Conservation (phyloP, 75 land plant genomes). For the Cunninghamia lanceolata region DNA sequence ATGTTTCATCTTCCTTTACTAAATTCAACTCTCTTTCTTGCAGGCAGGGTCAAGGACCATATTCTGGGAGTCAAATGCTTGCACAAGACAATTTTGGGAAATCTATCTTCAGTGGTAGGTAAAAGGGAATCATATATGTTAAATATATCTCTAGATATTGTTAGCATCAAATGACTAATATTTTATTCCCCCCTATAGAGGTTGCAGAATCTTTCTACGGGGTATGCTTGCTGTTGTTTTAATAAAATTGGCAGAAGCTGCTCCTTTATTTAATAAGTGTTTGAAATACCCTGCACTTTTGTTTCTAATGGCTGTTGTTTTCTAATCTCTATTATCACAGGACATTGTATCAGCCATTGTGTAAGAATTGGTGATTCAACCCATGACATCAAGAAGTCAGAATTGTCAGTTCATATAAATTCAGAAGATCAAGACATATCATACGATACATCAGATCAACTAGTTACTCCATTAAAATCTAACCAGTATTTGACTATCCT, state of each 20-base stretch:
- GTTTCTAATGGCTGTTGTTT: neutral
- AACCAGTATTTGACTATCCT: neutral
- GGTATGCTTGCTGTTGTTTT: neutral
- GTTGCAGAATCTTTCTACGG: neutral
- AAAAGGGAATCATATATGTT: neutral
- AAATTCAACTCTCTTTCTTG: neutral
- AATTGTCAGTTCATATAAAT: neutral
- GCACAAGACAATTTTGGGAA: neutral
- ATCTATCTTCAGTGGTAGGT: neutral
- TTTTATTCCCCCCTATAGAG: neutral
- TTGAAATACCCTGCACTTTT: neutral
- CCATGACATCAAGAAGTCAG: neutral
- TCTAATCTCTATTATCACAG: neutral
- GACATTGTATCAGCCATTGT: neutral
- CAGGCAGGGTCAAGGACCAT: slow-evolving; percentile 3
- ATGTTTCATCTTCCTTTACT: neutral
- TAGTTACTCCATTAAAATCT: neutral
- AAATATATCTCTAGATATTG: neutral
- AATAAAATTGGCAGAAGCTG: neutral
- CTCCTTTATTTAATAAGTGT: neutral
- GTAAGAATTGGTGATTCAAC: neutral
- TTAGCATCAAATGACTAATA: neutral
- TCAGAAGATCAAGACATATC: neutral
- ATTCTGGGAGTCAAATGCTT: slow-evolving; percentile 5
- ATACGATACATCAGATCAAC: neutral